Evolutionary conservation across 768 basidiomycete species (phyloP).

Genomic region (Macrolepiota dolichaula): DNA sequence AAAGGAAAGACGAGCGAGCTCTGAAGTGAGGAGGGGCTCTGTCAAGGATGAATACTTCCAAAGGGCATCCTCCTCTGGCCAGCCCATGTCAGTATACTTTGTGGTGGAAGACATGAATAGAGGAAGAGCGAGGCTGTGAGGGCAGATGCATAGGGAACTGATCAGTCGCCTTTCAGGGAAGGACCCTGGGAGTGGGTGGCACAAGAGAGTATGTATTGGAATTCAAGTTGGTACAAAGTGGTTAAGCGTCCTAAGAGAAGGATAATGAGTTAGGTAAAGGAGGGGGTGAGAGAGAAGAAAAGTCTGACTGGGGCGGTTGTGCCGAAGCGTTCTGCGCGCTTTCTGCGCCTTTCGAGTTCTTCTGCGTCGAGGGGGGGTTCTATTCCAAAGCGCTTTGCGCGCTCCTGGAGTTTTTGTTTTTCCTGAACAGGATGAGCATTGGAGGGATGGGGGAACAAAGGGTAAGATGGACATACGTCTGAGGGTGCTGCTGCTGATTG

Average conservation of each 20-base stretch:
- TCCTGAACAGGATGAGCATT: slow-evolving; percentile 19
- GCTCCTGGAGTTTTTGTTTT: slow-evolving; percentile 24
- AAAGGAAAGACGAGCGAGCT: slow-evolving; percentile 36
- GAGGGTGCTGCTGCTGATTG: slow-evolving; percentile 23
- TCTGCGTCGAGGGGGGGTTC: slow-evolving; percentile 48
- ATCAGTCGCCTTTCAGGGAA: slow-evolving; percentile 3
- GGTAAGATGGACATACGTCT: slow-evolving; percentile 13
- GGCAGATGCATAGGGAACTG: background rate
- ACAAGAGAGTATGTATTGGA: slow-evolving; percentile 2
- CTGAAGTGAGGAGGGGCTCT: slow-evolving; percentile 37
- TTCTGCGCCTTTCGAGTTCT: slow-evolving; percentile 54
- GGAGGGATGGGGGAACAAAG: background rate
- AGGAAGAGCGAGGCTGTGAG: background rate
- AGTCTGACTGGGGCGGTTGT: slow-evolving; percentile 17
- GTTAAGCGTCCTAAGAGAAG: slow-evolving; percentile 1
- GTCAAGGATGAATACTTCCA: slow-evolving; percentile 35
- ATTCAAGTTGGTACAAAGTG: background rate
- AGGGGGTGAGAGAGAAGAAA: background rate
- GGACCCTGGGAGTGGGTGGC: background rate
- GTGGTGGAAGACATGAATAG: slow-evolving; percentile 11
- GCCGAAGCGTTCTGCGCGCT: slow-evolving; percentile 66
- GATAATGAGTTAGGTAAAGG: background rate
- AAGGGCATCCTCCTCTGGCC: slow-evolving; percentile 25
- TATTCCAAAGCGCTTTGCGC: slow-evolving; percentile 18
- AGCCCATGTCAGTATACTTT: slow-evolving; percentile 35